These are phyloP conservation scores for Thraustochytrium striatum DNA, from an alignment of 352 stramenopile species.

Conservation along the genomic window DNA sequence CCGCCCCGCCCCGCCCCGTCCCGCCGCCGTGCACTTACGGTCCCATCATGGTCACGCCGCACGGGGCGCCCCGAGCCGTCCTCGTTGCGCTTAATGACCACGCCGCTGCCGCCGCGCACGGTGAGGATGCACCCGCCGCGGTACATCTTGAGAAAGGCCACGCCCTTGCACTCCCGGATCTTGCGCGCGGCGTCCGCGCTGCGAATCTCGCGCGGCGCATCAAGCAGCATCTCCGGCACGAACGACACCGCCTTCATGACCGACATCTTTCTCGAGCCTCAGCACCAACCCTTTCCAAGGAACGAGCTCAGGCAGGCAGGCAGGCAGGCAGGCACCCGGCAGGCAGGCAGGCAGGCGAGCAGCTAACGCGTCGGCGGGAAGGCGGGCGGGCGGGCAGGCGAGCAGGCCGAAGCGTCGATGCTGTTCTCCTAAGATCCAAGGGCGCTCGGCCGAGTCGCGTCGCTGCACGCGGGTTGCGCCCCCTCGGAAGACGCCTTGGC, in stretches of 20 bases:
- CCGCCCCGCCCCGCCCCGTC: too few species aligned
- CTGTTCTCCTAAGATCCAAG: too few species aligned
- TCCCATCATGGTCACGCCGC: conserved; percentile 31
- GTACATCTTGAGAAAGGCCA: conserved; percentile 41
- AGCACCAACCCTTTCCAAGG: neutral
- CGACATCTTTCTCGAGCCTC: conserved; percentile 3
- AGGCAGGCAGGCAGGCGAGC: too few species aligned
- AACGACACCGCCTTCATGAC: conserved; percentile 34
- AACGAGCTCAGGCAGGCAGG: too few species aligned
- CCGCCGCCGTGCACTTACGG: conserved; percentile 19
- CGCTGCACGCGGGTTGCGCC: too few species aligned
- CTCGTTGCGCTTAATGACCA: conserved; percentile 27
- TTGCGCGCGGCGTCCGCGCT: conserved; percentile 10
- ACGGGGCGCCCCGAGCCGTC: conserved; percentile 36
- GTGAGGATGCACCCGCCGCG: conserved; percentile 40
- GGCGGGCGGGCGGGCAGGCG: too few species aligned
- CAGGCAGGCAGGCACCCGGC: too few species aligned
- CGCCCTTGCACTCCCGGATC: conserved; percentile 45
- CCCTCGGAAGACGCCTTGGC: too few species aligned
- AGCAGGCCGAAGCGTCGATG: too few species aligned
- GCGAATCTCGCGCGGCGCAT: conserved; percentile 42
- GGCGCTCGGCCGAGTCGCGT: too few species aligned
- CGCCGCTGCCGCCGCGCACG: conserved; percentile 28
- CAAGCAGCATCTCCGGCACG: conserved; percentile 48
- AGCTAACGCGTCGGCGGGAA: too few species aligned